phyloP scores from a whole-genome alignment of 306 rosid genomes.

The Cucurbita argyrosperma region DNA sequence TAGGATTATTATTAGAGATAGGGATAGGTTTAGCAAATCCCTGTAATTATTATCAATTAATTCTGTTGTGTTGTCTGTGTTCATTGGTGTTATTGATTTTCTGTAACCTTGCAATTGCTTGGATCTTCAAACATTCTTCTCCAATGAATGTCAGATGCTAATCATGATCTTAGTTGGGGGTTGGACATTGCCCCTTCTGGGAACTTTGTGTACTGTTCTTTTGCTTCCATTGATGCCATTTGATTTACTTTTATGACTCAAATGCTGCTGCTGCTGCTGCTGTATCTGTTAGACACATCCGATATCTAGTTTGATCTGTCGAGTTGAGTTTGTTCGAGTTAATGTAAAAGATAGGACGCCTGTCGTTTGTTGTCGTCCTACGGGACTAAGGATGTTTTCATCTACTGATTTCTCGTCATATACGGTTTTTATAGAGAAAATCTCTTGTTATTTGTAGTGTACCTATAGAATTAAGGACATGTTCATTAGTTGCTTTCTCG shows the following conservation, averaged over 20 bases:
- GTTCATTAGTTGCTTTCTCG: not conserved
- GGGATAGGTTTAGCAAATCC: slow-evolving; percentile 41
- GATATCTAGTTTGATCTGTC: not conserved
- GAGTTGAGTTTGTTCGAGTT: not conserved
- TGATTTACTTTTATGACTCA: not conserved
- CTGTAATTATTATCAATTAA: slow-evolving; percentile 42
- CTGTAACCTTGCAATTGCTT: slow-evolving; percentile 62
- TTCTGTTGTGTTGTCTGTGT: slow-evolving; percentile 45
- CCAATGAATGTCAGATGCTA: slow-evolving; percentile 19
- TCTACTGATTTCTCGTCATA: no score
- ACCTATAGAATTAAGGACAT: not conserved
- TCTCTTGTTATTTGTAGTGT: not conserved
- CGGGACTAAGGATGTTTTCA: no score
- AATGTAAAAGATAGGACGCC: not conserved
- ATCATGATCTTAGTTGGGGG: slow-evolving; percentile 16
- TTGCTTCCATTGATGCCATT: not conserved
- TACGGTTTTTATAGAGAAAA: no score
- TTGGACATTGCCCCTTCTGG: not conserved
- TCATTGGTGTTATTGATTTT: slow-evolving; percentile 45
- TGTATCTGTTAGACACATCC: not conserved
- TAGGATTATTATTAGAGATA: slow-evolving; percentile 33
- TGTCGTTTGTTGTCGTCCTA: no score
- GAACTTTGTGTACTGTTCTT: not conserved
- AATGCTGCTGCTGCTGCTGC: not conserved
- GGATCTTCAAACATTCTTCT: slow-evolving; percentile 30